Base-by-base conservation (phyloP, 208 protist species). In the Balamuthia mandrillaris region DNA sequence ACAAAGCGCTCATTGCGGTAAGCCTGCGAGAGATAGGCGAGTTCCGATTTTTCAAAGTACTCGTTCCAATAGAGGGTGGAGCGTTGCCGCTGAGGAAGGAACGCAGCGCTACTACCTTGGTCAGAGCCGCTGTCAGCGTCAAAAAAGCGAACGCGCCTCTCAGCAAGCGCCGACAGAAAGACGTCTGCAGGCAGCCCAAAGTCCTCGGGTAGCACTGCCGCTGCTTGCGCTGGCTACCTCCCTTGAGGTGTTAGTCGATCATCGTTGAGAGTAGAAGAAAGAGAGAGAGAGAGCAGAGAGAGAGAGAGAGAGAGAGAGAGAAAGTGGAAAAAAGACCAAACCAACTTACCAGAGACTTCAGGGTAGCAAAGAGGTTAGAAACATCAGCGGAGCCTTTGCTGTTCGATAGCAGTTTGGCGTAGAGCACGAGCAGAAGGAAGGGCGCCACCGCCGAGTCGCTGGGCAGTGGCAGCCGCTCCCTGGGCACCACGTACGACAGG, bases 391-490 rank as follows among this genome's bases (percentile, higher is more conserved):
- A 72, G 33, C 63, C 63, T 0, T 21, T 14, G 16, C 37, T 47
- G 63, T 45, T 72, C 37, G 37, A 16, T 33, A n/a, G 18, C 24
- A 72, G 63, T 39, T 72, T 72, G 35, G 29, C 35, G 63, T 72
- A 72, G 63, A 72, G 63, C 63, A 72, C 29, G 5, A 72, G 63
- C 63, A 72, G 63, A 21, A 72, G 63, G 37, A 72, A 72, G 63
- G 63, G 37, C 63, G 33, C 4, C 63, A 72, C 63, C 1, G 47
- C 63, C 9, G 63, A 47, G 1, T n/a, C 63, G 63, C 24, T 39
- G 24, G 24, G 6, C n/a, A 39, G 63, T 39, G 63, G 41, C 24
- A 72, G 63, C 3, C 18, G 63, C 63, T 27, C 37, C 63, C 6
- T 7, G 47, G 14, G 47, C 47, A 54, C 47, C 63, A 72, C 63